Evolutionary conservation across 2,329 filamentous ascomycete genomes (phyloP).

Genomic region (Diaporthe destruens): DNA sequence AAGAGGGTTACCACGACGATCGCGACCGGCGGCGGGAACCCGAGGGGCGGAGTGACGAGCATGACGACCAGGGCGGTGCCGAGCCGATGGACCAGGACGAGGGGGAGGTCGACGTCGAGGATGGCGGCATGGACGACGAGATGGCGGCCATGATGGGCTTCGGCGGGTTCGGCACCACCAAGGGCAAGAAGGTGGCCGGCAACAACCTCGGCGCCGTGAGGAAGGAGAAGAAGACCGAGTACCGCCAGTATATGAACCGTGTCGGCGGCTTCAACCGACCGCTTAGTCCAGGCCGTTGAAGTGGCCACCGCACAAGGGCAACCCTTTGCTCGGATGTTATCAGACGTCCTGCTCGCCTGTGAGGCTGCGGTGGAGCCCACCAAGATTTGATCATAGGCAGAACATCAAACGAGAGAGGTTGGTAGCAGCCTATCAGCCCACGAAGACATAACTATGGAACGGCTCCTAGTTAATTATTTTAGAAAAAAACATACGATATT

Average conservation of each 20-base stretch:
- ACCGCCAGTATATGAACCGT: constrained; percentile 96
- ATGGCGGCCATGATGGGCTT: constrained; percentile 95
- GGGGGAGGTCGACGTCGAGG: constrained; percentile 68
- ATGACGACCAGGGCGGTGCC: constrained; percentile 43
- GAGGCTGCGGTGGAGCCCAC: not conserved
- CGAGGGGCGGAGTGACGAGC: not conserved
- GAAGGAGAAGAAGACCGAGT: constrained; percentile 95
- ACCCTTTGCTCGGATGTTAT: not conserved
- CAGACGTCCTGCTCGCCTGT: not conserved
- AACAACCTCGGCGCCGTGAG: constrained; percentile 86
- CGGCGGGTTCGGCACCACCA: constrained; percentile 85
- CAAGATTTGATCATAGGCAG: not conserved
- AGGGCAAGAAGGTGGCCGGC: constrained; percentile 87
- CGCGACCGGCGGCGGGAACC: constrained; percentile 38
- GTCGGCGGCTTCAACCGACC: constrained; percentile 86
- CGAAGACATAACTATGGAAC: not conserved
- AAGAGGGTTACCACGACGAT: constrained; percentile 41
- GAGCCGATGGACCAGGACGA: constrained; percentile 55
- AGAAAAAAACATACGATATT: not conserved
- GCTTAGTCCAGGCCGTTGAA: constrained; percentile 65
- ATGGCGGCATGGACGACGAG: constrained; percentile 73
- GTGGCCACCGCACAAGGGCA: not conserved
- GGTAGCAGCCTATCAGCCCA: constrained; percentile 4
- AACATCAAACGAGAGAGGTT: not conserved
- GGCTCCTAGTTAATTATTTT: constrained; percentile 8